Percentiles rank a stretch among this genome's conserved stretches.
Conservation (phyloP, 345 rosid species). For the Gossypium stocksii region DNA sequence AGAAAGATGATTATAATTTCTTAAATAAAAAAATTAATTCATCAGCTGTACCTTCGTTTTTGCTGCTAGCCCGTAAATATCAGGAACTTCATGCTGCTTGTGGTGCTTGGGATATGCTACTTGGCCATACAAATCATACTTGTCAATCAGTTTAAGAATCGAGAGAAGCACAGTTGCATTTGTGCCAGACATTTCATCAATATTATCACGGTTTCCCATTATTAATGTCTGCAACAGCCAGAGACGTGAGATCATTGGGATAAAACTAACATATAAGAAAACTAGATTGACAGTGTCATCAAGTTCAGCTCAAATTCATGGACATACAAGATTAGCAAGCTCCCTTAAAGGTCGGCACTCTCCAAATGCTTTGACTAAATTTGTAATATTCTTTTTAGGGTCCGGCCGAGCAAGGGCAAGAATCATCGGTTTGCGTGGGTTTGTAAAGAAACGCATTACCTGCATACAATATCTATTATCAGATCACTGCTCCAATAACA, state of each 20-base stretch:
- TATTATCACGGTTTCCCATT: slow-evolving; percentile 78
- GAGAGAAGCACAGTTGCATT: slow-evolving; percentile 66
- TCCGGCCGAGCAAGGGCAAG: slow-evolving; percentile 88
- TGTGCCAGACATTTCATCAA: slow-evolving; percentile 68
- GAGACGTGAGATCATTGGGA: not conserved
- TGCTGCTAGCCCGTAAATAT: slow-evolving; percentile 71
- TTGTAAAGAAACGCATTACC: slow-evolving; percentile 81
- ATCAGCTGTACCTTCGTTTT: slow-evolving; percentile 55
- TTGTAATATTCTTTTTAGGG: slow-evolving; percentile 77
- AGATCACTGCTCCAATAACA: not conserved
- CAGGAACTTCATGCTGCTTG: slow-evolving; percentile 75
- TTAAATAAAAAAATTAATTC: not conserved
- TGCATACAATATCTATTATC: slow-evolving; percentile 25
- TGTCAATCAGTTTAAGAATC: slow-evolving; percentile 67
- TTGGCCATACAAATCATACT: slow-evolving; percentile 73
- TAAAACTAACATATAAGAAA: not conserved
- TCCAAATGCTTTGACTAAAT: slow-evolving; percentile 84
- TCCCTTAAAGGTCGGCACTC: slow-evolving; percentile 68
- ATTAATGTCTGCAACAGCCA: slow-evolving; percentile 55
- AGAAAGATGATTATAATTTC: not conserved
- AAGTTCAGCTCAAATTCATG: slow-evolving; percentile 3
- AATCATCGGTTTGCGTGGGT: slow-evolving; percentile 77
- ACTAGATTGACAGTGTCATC: slow-evolving; percentile 4
- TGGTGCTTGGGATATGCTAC: slow-evolving; percentile 85
- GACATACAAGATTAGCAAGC: slow-evolving; percentile 73